These are phyloP conservation scores for Arabidopsis suecica DNA, from an alignment of 345 rosid species.

Conservation along the genomic window DNA sequence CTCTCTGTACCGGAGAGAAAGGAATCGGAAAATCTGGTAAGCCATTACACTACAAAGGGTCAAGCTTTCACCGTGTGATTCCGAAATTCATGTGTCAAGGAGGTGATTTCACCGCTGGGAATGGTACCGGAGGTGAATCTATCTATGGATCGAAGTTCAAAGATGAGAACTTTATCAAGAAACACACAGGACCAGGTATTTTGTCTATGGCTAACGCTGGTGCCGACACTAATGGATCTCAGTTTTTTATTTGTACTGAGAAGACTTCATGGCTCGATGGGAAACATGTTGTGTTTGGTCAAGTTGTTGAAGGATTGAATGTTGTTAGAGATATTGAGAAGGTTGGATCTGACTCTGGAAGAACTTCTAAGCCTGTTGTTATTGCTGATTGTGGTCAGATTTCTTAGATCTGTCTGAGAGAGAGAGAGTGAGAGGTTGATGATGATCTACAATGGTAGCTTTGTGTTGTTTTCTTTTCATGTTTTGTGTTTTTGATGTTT, in stretches of 20 bases:
- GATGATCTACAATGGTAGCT: slow-evolving; percentile 37
- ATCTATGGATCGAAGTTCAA: slow-evolving; percentile 67
- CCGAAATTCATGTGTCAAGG: slow-evolving; percentile 79
- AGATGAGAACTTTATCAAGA: slow-evolving; percentile 67
- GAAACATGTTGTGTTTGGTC: slow-evolving; percentile 75
- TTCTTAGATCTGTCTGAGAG: slow-evolving; percentile 29
- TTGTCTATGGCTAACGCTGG: slow-evolving; percentile 78
- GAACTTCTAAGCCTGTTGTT: slow-evolving; percentile 50
- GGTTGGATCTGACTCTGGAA: slow-evolving; percentile 60
- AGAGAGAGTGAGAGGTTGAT: not conserved
- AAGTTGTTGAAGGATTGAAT: slow-evolving; percentile 61
- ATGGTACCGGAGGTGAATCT: slow-evolving; percentile 76
- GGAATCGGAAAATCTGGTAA: slow-evolving; percentile 55
- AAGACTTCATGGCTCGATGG: slow-evolving; percentile 68
- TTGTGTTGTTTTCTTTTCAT: slow-evolving; percentile 12
- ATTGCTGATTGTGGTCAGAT: slow-evolving; percentile 66
- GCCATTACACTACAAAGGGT: slow-evolving; percentile 77
- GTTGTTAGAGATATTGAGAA: slow-evolving; percentile 57
- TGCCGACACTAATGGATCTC: slow-evolving; percentile 61
- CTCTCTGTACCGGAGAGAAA: slow-evolving; percentile 71
- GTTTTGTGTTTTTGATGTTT: not conserved
- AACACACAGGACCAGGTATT: slow-evolving; percentile 68
- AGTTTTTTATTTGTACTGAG: slow-evolving; percentile 65
- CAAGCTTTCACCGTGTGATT: slow-evolving; percentile 69
- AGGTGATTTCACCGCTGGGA: slow-evolving; percentile 68